Base-by-base conservation (phyloP, 1,284 basidiomycete species). In the Kalmanozyma brasiliensis region DNA sequence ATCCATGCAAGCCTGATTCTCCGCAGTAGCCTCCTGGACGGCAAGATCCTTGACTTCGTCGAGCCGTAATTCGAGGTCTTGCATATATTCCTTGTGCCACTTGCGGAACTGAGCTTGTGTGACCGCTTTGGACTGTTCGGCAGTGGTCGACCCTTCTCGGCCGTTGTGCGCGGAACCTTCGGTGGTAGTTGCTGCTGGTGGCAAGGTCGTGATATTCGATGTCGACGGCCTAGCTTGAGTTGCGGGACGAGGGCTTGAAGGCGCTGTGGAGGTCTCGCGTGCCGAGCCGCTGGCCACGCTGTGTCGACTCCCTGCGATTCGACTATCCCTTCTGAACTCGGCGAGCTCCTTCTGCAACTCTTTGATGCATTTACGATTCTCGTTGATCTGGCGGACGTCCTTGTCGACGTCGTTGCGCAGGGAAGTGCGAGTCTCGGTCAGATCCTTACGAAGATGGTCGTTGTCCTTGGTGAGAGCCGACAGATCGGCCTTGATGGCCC, bases 11-110 rank as follows among this genome's bases (percentile, higher is more conserved):
- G 46, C 51, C 24, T 53, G 37, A 20, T 40, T 53, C 20, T 58
- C 65, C 8, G 26, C 34, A n/a, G 43, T 48, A 14, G 65, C 58
- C 30, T 62, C 59, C 8, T 42, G 42, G 10, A 68, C 53, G 9
- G 55, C 55, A 13, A 46, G 38, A 8, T 58, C 59, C 43, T 49
- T 51, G 55, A 40, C 13, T 20, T 68, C 55, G n/a, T 68, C 65
- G 26, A 68, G 20, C 3, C 26, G 58, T 19, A 49, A 29, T 42
- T 62, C 59, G 26, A 68, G 41, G 43, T 58, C 51, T n/a, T 43
- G 17, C 3, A 47, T 20, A 13, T 48, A 34, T 6, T 49, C 42
- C 11, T 41, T 26, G 2, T 10, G 17, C 55, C 53, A 68, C 29
- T 62, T 49, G 41, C 49, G 48, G 33, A 62, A 58, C 19, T 61